Conservation (phyloP, 257 asterid species). For the Ilex aquifolium region DNA sequence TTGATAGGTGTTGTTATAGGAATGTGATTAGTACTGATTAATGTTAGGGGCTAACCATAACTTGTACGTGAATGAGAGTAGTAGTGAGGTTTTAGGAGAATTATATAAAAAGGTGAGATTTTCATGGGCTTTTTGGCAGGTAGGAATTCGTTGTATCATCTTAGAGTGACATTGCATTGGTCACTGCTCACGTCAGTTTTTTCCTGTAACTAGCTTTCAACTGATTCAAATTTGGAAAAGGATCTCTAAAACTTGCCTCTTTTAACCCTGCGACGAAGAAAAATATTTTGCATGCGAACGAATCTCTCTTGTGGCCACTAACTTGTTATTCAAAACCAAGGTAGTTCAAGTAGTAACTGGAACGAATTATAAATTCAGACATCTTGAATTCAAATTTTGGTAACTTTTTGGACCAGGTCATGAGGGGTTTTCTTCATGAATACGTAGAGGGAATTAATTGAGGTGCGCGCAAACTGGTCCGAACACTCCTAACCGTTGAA, state of each 20-base stretch:
- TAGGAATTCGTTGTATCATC: conserved; percentile 1
- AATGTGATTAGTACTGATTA: no score
- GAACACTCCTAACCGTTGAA: not conserved
- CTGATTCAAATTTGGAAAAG: not conserved
- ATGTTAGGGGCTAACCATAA: no score
- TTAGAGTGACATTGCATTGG: not conserved
- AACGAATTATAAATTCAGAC: not conserved
- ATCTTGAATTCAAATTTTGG: no score
- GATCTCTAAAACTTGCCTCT: not conserved
- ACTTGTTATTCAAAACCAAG: not conserved
- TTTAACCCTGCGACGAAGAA: no score
- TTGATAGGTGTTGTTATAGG: not conserved
- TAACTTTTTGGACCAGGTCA: not conserved
- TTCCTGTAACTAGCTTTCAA: not conserved
- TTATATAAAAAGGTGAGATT: not conserved
- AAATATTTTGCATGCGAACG: no score
- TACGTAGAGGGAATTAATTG: not conserved
- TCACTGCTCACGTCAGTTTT: no score
- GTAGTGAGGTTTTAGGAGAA: not conserved
- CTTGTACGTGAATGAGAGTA: not conserved
- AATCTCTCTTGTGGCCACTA: not conserved
- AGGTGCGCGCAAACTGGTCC: not conserved
- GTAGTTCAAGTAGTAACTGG: no score
- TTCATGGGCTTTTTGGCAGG: not conserved
- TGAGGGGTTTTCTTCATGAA: not conserved